A percentile compares a stretch with the other conserved stretches of the same genome.
Evolutionary conservation across 2,329 filamentous ascomycete genomes (phyloP).

Genomic region (Apiospora koreana): DNA sequence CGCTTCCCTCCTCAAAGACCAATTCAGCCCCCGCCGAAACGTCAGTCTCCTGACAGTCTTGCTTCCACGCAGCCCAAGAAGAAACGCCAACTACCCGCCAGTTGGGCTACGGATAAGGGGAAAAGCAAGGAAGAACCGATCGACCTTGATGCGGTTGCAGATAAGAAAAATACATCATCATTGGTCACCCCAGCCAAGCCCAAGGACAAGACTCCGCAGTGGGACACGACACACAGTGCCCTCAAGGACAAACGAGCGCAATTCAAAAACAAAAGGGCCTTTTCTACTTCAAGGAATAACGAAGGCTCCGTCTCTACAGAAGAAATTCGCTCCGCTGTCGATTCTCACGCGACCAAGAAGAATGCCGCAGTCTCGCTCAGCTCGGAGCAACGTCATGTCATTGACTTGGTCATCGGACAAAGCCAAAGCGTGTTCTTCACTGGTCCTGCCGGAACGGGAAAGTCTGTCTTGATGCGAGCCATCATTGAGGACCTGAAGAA

Average conservation of each 20-base stretch:
- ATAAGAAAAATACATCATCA: conserved; percentile 25
- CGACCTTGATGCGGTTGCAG: conserved; percentile 35
- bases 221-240: conserved; percentile 74
- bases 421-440: conserved; percentile 96
- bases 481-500: conserved; percentile 81
- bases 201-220: conserved; percentile 44
- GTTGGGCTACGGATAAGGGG: conserved; percentile 20
- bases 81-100: conserved; percentile 66
- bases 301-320: conserved; percentile 44
- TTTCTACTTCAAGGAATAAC: conserved; percentile 44
- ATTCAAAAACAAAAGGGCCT: conserved; percentile 58
- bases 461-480: conserved; percentile 91
- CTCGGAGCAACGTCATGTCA: conserved; percentile 81
- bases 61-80: conserved; percentile 46
- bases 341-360: conserved; percentile 40
- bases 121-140: conserved; percentile 31
- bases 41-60: conserved; percentile 38
- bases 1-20: conserved; percentile 37
- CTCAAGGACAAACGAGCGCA: conserved; percentile 78
- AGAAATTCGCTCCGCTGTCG: conserved; percentile 45
- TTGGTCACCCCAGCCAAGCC: conserved; percentile 36
- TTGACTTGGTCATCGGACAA: conserved; percentile 78
- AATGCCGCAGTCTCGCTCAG: conserved; percentile 69
- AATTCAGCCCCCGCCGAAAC: conserved; percentile 39
- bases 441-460: conserved; percentile 93